These are phyloP conservation scores for Pseudogymnoascus sp. DNA, from an alignment of 2,329 filamentous ascomycete species.

Conservation along the genomic window DNA sequence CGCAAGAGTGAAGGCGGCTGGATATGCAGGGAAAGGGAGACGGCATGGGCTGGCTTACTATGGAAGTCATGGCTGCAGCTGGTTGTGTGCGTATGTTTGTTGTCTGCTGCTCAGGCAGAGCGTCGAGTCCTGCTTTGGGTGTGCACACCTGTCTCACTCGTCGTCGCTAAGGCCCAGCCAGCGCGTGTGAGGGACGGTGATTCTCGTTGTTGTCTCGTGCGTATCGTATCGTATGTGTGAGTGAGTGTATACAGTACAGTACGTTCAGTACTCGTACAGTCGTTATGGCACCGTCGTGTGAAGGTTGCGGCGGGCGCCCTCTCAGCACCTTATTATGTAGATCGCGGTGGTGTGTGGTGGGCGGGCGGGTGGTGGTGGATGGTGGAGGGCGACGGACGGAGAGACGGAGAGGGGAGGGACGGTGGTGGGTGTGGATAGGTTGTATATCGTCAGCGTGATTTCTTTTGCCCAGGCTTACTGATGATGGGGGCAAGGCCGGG, in stretches of 20 bases:
- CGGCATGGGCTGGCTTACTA: slow-evolving; percentile 23
- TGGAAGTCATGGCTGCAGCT: slow-evolving; percentile 24
- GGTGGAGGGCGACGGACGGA: not conserved
- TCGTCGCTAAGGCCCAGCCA: not conserved
- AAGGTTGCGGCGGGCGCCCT: not conserved
- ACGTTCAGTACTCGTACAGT: not conserved
- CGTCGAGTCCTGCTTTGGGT: not conserved
- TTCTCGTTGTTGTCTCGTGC: not conserved
- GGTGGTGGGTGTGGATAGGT: not conserved
- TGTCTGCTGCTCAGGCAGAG: not conserved
- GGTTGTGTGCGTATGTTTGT: not conserved
- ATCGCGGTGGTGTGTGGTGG: not conserved
- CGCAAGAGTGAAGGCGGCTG: not conserved
- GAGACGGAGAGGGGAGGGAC: not conserved
- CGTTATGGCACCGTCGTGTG: not conserved
- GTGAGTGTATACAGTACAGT: not conserved
- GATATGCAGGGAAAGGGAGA: not conserved
- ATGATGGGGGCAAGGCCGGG: not conserved
- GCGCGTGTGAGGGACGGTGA: not conserved
- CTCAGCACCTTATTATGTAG: not conserved
- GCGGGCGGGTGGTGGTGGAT: not conserved
- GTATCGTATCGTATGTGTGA: not conserved
- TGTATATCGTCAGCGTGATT: not conserved
- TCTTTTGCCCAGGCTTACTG: not conserved
- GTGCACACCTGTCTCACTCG: not conserved